A percentile compares a stretch with the other conserved stretches of the same genome.
Evolutionary conservation across 257 asterid genomes (phyloP).

Genomic region (Petunia axillaris): DNA sequence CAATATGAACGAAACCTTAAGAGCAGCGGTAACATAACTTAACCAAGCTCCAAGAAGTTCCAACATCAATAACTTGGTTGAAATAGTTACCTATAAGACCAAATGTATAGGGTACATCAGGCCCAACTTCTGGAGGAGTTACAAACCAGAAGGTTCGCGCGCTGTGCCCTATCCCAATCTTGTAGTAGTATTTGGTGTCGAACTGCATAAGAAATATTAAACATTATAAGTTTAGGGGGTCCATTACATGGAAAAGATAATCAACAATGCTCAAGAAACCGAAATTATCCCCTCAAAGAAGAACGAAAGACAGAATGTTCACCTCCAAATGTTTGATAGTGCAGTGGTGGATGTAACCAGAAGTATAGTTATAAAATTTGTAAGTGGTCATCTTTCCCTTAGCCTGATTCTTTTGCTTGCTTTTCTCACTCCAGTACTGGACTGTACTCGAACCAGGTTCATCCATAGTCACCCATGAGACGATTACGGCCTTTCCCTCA

Average conservation of each 20-base stretch:
- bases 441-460: constrained; percentile 66
- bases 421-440: constrained; percentile 62
- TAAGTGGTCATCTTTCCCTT: constrained; percentile 53
- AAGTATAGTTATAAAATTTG: constrained; percentile 66
- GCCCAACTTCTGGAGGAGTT: constrained; percentile 82
- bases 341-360: constrained; percentile 84
- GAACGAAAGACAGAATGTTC: background rate
- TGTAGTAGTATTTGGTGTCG: constrained; percentile 77
- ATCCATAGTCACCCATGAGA: constrained; percentile 88
- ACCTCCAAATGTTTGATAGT: constrained; percentile 61
- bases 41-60: constrained; percentile 3
- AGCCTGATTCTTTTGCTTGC: constrained; percentile 40
- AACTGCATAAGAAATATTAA: constrained; percentile 44
- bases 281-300: background rate
- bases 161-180: constrained; percentile 61
- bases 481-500: constrained; percentile 79
- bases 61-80: background rate
- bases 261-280: background rate
- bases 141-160: constrained; percentile 72
- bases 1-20: background rate
- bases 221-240: background rate
- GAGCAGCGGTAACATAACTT: background rate
- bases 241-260: background rate
- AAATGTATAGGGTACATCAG: constrained; percentile 84
- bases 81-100: constrained; percentile 75